Evolutionary conservation across 2,329 filamentous ascomycete genomes (phyloP).

Genomic region (Emericellopsis atlantica): DNA sequence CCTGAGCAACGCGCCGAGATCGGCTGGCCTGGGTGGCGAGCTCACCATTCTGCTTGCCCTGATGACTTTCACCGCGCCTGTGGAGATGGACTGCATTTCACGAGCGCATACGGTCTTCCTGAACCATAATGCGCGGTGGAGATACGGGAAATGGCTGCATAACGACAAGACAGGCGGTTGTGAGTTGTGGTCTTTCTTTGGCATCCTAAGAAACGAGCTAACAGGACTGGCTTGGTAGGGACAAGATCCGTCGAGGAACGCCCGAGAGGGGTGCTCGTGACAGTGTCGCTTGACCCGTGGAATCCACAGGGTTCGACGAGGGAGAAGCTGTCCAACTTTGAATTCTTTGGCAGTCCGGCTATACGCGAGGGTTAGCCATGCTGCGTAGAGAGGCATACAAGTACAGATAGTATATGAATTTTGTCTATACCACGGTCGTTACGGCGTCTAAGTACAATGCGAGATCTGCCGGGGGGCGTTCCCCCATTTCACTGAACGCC

Average conservation of each 20-base stretch:
- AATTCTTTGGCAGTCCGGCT: slow-evolving; percentile 7
- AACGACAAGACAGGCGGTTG: slow-evolving; percentile 10
- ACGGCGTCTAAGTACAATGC: neutral
- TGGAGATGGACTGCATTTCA: neutral
- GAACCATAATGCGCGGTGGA: slow-evolving; percentile 10
- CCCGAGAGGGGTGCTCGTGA: slow-evolving; percentile 19
- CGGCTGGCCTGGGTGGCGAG: slow-evolving; percentile 22
- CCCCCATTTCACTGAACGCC: neutral
- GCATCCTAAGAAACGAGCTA: no score
- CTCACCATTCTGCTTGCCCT: slow-evolving; percentile 23
- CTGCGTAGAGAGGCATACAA: neutral
- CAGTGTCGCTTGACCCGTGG: slow-evolving; percentile 16
- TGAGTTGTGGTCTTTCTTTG: slow-evolving; percentile 7
- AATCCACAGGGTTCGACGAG: slow-evolving; percentile 14
- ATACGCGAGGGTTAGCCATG: neutral
- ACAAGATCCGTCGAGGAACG: slow-evolving; percentile 5
- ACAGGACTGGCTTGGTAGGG: neutral
- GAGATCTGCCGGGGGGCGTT: neutral
- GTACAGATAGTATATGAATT: neutral
- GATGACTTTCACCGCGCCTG: slow-evolving; percentile 19
- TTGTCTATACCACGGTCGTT: neutral
- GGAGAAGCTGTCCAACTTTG: slow-evolving; percentile 11
- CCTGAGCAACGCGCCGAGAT: slow-evolving; percentile 3
- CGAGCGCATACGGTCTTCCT: slow-evolving; percentile 11
- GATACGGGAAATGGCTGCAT: slow-evolving; percentile 10